A percentile compares a stretch with the other conserved stretches of the same genome.
Conservation (phyloP, 176 grass and related monocot genomes). For the Tillandsia fasciculata region DNA sequence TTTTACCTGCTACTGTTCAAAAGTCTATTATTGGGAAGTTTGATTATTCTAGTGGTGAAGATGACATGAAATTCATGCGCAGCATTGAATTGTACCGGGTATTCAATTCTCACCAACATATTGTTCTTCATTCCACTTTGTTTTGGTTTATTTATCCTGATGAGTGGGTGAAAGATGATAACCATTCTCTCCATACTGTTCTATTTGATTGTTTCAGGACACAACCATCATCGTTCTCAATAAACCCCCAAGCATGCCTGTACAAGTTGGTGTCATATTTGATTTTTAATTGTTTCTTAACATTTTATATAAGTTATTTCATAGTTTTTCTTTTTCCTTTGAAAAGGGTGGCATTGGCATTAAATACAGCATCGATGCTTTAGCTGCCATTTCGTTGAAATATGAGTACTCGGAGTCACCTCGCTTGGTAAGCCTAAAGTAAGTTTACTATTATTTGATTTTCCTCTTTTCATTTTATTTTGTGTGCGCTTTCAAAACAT, state of each 20-base stretch:
- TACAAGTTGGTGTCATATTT: conserved; percentile 49
- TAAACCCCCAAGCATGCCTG: conserved; percentile 74
- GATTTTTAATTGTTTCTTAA: background rate
- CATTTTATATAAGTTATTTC: background rate
- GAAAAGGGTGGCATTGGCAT: conserved; percentile 75
- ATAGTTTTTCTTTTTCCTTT: conserved; percentile 9
- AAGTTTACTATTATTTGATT: conserved; percentile 8
- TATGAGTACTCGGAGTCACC: conserved; percentile 48
- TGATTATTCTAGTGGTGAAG: conserved; percentile 35
- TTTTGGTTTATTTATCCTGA: background rate
- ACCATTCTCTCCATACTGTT: conserved; percentile 15
- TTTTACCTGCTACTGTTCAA: conserved; percentile 55
- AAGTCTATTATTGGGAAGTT: conserved; percentile 35
- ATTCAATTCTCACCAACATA: background rate
- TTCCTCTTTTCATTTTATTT: background rate
- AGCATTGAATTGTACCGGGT: conserved; percentile 83
- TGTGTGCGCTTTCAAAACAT: background rate
- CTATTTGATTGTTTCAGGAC: conserved; percentile 40
- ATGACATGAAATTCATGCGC: conserved; percentile 62
- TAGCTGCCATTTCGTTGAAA: conserved; percentile 51
- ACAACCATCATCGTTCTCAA: conserved; percentile 68
- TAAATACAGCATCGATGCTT: conserved; percentile 67
- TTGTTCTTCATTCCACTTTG: conserved; percentile 8
- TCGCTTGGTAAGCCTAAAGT: conserved; percentile 56
- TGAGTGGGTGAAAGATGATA: background rate